These are phyloP conservation scores for Coniochaeta pulveracea DNA, from an alignment of 2,329 filamentous ascomycete genomes.

Conservation along the genomic window DNA sequence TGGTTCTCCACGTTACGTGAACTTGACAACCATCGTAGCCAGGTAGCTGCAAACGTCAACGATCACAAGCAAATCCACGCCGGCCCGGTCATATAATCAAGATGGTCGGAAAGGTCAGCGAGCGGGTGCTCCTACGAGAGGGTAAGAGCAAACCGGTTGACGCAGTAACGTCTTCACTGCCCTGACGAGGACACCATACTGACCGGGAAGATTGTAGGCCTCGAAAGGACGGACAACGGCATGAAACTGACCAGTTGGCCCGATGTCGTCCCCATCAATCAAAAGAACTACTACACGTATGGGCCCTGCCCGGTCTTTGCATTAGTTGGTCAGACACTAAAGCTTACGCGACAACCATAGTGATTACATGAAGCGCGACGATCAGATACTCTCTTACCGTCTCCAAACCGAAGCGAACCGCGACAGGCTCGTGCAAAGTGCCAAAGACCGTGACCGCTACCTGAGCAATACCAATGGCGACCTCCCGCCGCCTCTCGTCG, in stretches of 20 bases:
- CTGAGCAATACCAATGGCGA: conserved; percentile 59
- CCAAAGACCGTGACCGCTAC: conserved; percentile 78
- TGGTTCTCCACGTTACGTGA: too few species aligned
- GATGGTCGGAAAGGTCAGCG: conserved; percentile 56
- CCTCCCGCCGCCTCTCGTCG: conserved; percentile 46
- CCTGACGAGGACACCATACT: too few species aligned
- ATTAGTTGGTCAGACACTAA: conserved; percentile 1
- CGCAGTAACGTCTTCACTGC: too few species aligned
- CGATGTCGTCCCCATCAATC: conserved; percentile 85
- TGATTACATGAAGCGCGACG: conserved; percentile 96
- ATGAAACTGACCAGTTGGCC: conserved; percentile 95
- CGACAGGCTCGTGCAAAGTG: conserved; percentile 72
- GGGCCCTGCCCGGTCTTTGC: conserved; percentile 17
- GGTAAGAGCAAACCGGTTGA: conserved; percentile 33
- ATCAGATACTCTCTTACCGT: conserved; percentile 83
- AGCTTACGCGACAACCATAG: too few species aligned
- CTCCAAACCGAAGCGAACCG: conserved; percentile 79
- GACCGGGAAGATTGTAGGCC: too few species aligned
- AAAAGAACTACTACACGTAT: conserved; percentile 99
- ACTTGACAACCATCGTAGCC: too few species aligned
- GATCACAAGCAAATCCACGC: too few species aligned
- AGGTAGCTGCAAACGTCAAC: too few species aligned
- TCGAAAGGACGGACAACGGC: conserved; percentile 95
- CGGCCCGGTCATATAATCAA: too few species aligned
- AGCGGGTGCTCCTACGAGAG: conserved; percentile 52